phyloP scores from a whole-genome alignment of 495 filamentous ascomycete genomes.

The Tuber magnatum region DNA sequence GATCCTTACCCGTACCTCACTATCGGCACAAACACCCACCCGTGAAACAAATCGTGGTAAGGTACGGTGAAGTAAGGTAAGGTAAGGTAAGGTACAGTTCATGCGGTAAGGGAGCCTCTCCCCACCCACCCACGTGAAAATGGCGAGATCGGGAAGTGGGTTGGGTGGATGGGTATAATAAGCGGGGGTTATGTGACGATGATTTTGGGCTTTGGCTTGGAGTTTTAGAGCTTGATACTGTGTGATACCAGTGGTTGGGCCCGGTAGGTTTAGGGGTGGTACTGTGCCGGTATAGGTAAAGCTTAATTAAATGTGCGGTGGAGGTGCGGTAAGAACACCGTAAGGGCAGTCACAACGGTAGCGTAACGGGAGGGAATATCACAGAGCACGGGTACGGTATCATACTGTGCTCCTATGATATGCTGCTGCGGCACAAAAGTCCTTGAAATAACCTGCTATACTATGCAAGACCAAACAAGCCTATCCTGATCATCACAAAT shows the following conservation, averaged over 20 bases:
- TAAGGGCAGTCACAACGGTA: too few species aligned
- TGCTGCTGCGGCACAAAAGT: not conserved
- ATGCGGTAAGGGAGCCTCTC: not conserved
- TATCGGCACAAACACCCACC: not conserved
- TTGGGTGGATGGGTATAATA: not conserved
- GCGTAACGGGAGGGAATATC: not conserved
- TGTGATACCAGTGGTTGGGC: not conserved
- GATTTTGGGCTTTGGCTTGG: not conserved
- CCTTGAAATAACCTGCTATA: not conserved
- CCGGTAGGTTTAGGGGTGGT: too few species aligned
- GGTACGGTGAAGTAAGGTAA: too few species aligned
- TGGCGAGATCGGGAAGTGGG: not conserved
- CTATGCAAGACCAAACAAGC: not conserved
- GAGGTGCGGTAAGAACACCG: too few species aligned
- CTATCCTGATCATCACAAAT: not conserved
- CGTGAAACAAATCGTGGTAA: not conserved
- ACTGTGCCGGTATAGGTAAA: too few species aligned
- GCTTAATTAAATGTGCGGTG: too few species aligned
- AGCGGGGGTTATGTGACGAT: not conserved
- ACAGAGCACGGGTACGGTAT: too few species aligned
- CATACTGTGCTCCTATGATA: too few species aligned
- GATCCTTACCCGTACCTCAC: not conserved
- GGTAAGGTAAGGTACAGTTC: too few species aligned
- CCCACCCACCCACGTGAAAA: not conserved
- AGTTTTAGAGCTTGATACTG: not conserved